Conservation (phyloP, 2,329 filamentous ascomycete genomes). For the Fulvia fulva region DNA sequence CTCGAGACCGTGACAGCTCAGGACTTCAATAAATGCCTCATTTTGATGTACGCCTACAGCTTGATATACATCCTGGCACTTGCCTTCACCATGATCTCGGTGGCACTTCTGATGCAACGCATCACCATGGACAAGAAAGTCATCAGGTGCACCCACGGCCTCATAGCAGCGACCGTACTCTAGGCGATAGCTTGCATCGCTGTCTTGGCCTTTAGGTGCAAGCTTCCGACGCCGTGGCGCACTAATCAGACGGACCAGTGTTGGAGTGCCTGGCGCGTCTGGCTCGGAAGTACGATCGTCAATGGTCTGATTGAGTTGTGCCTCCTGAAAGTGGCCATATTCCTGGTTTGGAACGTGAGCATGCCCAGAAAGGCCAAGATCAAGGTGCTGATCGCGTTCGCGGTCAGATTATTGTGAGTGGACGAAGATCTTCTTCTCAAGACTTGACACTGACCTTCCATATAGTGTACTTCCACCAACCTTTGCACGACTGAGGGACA, state of each 20-base stretch:
- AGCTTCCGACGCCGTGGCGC: conserved; percentile 25
- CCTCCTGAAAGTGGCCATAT: conserved; percentile 19
- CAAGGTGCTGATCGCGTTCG: conserved; percentile 24
- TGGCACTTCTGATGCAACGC: conserved; percentile 26
- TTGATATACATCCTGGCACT: conserved; percentile 19
- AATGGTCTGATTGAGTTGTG: conserved; percentile 22
- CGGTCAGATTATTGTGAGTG: conserved; percentile 25
- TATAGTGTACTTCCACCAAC: conserved; percentile 19
- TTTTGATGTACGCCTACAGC: conserved; percentile 19
- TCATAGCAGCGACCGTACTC: conserved; percentile 13
- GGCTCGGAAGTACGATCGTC: conserved; percentile 16
- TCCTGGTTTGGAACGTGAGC: conserved; percentile 25
- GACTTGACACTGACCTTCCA: background rate
- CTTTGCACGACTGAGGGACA: conserved; percentile 17
- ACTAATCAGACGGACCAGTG: conserved; percentile 12
- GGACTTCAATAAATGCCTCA: conserved; percentile 7
- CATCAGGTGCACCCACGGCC: conserved; percentile 15
- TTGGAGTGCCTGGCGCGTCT: conserved; percentile 17
- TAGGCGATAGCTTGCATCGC: conserved; percentile 19
- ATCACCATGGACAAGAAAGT: conserved; percentile 21
- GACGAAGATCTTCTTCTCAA: background rate
- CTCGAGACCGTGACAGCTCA: background rate
- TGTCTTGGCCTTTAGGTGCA: conserved; percentile 23
- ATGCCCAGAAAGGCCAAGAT: conserved; percentile 25
- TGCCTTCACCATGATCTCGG: conserved; percentile 24